A percentile compares a stretch with the other conserved stretches of the same genome.
Evolutionary conservation across 2,329 filamentous ascomycete genomes (phyloP).

Genomic region (Arthrobotrys musiformis): DNA sequence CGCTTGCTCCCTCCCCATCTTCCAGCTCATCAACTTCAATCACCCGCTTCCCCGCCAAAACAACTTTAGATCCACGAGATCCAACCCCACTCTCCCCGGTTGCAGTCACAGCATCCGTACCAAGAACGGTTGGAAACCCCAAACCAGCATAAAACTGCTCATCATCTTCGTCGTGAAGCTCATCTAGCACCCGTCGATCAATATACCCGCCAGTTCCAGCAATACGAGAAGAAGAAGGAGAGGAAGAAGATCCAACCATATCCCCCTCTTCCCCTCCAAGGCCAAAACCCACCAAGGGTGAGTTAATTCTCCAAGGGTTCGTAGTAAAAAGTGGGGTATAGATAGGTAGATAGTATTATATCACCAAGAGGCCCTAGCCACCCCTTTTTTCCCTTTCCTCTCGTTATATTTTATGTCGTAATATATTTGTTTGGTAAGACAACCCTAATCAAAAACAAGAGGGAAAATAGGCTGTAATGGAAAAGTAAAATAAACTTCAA

Average conservation of each 20-base stretch:
- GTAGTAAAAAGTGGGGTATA: background rate
- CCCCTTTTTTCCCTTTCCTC: background rate
- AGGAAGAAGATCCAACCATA: constrained; percentile 2
- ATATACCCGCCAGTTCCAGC: background rate
- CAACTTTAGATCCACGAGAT: constrained; percentile 6
- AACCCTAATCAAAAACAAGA: background rate
- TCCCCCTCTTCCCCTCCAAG: background rate
- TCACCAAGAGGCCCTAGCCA: background rate
- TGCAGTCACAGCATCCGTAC: background rate
- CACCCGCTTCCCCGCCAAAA: constrained; percentile 43
- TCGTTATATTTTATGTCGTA: background rate
- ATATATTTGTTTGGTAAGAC: background rate
- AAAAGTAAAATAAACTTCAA: constrained; percentile 10
- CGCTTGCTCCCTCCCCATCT: background rate
- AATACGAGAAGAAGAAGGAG: constrained; percentile 7
- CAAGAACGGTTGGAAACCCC: background rate
- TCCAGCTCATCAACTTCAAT: constrained; percentile 15
- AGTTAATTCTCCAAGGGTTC: background rate
- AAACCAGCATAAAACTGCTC: constrained; percentile 8
- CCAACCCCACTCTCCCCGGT: background rate
- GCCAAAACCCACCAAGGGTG: background rate
- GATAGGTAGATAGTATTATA: no score
- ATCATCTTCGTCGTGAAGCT: background rate
- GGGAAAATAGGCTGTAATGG: background rate
- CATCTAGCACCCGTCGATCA: constrained; percentile 15